Evolutionary conservation across 1,284 basidiomycete genomes (phyloP).

Genomic region (Ganoderma leucocontextum): DNA sequence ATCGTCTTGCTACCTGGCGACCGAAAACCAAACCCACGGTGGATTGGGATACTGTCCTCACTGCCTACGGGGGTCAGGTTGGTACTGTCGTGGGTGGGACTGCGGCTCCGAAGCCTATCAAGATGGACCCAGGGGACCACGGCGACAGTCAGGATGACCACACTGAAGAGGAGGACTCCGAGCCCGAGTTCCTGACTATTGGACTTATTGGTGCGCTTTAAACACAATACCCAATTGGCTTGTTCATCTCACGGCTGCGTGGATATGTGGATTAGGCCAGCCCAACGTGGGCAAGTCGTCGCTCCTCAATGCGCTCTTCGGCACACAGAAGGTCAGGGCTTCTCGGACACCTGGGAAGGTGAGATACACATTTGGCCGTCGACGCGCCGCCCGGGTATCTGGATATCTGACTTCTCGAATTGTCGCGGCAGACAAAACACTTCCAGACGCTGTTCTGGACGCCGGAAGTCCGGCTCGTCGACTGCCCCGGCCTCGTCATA

Average conservation of each 20-base stretch:
- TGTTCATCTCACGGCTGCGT: neutral
- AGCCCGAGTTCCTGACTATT: conserved; percentile 77
- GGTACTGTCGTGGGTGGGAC: conserved; percentile 53
- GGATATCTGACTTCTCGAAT: conserved; percentile 8
- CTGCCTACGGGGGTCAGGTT: conserved; percentile 53
- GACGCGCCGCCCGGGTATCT: neutral
- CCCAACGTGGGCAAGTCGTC: conserved; percentile 96
- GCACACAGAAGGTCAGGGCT: conserved; percentile 82
- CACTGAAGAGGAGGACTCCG: conserved; percentile 39
- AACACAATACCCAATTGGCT: neutral
- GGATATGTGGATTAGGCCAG: conserved; percentile 62
- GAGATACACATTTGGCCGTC: conserved; percentile 11
- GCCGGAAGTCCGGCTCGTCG: conserved; percentile 80
- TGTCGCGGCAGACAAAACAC: conserved; percentile 78
- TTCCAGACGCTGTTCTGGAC: conserved; percentile 94
- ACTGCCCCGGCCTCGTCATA: conserved; percentile 88
- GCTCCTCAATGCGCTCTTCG: conserved; percentile 90
- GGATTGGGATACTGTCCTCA: conserved; percentile 75
- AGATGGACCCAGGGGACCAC: conserved; percentile 29
- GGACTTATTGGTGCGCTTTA: conserved; percentile 76
- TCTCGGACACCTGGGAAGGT: conserved; percentile 93
- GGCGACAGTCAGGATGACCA: conserved; percentile 35
- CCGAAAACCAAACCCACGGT: conserved; percentile 69
- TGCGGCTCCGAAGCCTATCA: conserved; percentile 42
- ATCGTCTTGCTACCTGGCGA: conserved; percentile 69